Evolutionary conservation across 2,329 filamentous ascomycete genomes (phyloP).

Genomic region (Sporothrix mexicana): DNA sequence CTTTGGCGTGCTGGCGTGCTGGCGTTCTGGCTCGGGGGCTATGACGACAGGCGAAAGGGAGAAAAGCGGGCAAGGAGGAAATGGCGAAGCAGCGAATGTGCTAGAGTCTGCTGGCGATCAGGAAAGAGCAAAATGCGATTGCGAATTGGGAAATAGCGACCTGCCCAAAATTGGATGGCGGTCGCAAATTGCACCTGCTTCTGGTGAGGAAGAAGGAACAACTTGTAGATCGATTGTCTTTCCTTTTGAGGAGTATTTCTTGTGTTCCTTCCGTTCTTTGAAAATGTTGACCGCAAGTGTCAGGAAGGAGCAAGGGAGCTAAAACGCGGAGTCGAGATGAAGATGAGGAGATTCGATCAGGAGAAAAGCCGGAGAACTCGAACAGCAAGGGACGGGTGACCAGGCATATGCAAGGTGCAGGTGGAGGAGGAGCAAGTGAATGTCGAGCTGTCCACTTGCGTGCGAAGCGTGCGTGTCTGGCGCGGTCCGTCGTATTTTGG

Average conservation of each 20-base stretch:
- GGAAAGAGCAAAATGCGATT: not conserved
- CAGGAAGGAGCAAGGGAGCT: conserved; percentile 10
- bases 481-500: not conserved
- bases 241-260: not conserved
- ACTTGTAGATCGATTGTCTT: conserved; percentile 4
- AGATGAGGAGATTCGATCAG: not conserved
- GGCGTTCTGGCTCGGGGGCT: not conserved
- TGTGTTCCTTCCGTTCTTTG: not conserved
- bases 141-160: conserved; percentile 24
- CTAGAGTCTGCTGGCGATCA: not conserved
- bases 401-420: conserved; percentile 1
- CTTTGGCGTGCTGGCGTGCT: not conserved
- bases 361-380: not conserved
- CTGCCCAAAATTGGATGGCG: conserved; percentile 18
- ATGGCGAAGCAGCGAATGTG: conserved; percentile 20
- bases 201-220: not conserved
- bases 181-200: conserved; percentile 8
- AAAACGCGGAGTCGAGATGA: not conserved
- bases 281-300: not conserved
- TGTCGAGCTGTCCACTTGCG: not conserved
- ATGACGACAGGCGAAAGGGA: conserved; percentile 32
- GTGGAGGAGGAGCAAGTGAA: too few species aligned
- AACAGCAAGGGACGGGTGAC: not conserved
- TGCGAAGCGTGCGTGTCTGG: not conserved
- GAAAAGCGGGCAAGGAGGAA: not conserved